Evolutionary conservation across 129 eudicot species (phyloP), one percentile per base, ranked within the genome.

Genomic region (Rutidosis leptorrhynchoides): DNA sequence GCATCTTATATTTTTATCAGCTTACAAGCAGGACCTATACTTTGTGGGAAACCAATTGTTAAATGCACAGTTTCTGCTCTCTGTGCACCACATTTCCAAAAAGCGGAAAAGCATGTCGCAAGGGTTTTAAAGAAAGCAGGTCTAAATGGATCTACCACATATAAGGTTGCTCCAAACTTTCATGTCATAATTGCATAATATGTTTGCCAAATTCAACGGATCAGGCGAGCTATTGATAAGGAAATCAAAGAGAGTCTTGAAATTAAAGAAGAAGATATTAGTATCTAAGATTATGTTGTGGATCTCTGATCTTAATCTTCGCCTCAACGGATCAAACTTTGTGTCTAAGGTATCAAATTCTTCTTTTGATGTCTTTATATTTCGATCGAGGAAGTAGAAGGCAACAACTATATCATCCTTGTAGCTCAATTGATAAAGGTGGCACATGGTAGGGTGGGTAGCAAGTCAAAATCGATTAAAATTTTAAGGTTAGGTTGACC

Each of bases 81-180:
- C 16, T 90, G 97, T 54, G 4, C 83, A 35, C 80, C 72, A 52
- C 95, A 90, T 76, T 69, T 78, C 16, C 85, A 84, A 33, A 87
- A 78, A 80, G 90, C 90, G 7, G 87, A 87, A 78, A 86, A 84
- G 66, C 83, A 84, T 59, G 80, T 90, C 20, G 80, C 81, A 17
- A 80, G 90, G 64, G 95, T 85, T 63, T 66, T 90, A 51, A 90
- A 77, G 83, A 87, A 80, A 77, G 89, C 85, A 5, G 97, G 97
- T 28, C 71, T 84, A 63, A 80, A 75, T 64, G 81, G 28, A 35
- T 65, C 81, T 22, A 73, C 87, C 15, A 84, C 95, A 2, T 82
- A 72, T 66, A 90, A 80, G 81, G 67, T 80, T 59, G 95, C 91
- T 16, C 90, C 97, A 15, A 84, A 87, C 72, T 82, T 90, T 42